Evolutionary conservation across 1,284 basidiomycete species (phyloP).

Genomic region (Hemileia vastatrix): DNA sequence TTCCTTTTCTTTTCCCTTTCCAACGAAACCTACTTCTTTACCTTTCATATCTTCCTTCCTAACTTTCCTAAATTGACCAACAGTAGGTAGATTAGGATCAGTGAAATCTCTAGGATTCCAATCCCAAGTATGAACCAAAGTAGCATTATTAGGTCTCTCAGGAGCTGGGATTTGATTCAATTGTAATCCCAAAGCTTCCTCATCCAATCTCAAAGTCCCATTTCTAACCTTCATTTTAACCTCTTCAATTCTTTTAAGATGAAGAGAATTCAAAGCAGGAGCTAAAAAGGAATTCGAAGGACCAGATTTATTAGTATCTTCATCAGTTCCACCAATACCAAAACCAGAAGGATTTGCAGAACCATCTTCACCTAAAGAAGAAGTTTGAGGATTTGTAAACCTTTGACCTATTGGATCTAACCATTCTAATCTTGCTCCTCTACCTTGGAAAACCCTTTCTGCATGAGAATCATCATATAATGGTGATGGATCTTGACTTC

Average conservation of each 20-base stretch:
- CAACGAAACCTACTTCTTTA: no score
- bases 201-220: no score
- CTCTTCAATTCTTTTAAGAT: not conserved
- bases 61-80: no score
- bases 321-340: constrained; percentile 30
- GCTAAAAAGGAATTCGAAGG: not conserved
- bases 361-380: constrained; percentile 31
- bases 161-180: no score
- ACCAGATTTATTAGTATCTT: not conserved
- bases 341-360: constrained; percentile 31
- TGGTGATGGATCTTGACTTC: constrained; percentile 35
- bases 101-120: no score
- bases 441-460: constrained; percentile 40
- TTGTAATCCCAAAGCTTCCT: no score
- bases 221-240: no score
- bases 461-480: constrained; percentile 38
- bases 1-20: no score
- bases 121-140: no score
- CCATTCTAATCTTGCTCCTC: constrained; percentile 34
- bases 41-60: no score
- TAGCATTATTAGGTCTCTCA: no score
- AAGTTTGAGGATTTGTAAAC: constrained; percentile 30
- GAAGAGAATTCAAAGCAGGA: not conserved
- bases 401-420: constrained; percentile 30
- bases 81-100: no score